Base-by-base conservation (phyloP, 2,329 filamentous ascomycete genomes). In the Sphaceloma murrayae region DNA sequence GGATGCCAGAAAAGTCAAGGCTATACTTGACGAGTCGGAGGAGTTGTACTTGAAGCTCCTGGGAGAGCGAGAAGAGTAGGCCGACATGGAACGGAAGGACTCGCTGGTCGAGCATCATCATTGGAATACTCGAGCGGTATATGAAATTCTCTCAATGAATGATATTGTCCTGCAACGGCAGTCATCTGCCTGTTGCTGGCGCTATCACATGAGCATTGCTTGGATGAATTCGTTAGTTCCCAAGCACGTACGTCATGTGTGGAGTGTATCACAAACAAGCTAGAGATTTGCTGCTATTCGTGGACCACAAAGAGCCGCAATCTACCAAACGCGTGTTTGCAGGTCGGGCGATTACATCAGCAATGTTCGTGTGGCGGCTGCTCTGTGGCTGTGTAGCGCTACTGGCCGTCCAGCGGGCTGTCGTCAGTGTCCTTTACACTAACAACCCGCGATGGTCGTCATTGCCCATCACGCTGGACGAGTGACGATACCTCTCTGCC, bases 1-100 rank as follows among this genome's bases (percentile, higher is more conserved):
- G 31, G 69, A 75, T n/a, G 64, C 72, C 0, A 58, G 55, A 0
- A 69, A 69, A 49, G 71, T 82, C 18, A 78, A 70, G 62, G 67
- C 61, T 29, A 68, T 82, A 10, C 71, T 82, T 46, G 69, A 77
- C 42, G 65, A 67, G 22, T 74, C 72, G 0, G 61, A 65, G 43
- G 55, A 65, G 48, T 55, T 61, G 2, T 79, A 77, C 50, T 67
- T 53, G 34, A 49, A 46, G 49, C 36, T 40, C 5, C 24, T 40
- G 24, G 24, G 30, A 10, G 26, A 40, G 24, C 18, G 36, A 14
- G n/a, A 14, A 10, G 21, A 30, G 36, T 29, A 16, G 24, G 24
- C 7, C 11, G 24, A 40, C 14, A 29, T 29, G 9, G 19, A 11
- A 24, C 17, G 13, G 17, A 19, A 8, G 18, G n/a, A n/a, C 8